Evolutionary conservation across 768 basidiomycete genomes (phyloP).

Genomic region (Sutorius australiensis): DNA sequence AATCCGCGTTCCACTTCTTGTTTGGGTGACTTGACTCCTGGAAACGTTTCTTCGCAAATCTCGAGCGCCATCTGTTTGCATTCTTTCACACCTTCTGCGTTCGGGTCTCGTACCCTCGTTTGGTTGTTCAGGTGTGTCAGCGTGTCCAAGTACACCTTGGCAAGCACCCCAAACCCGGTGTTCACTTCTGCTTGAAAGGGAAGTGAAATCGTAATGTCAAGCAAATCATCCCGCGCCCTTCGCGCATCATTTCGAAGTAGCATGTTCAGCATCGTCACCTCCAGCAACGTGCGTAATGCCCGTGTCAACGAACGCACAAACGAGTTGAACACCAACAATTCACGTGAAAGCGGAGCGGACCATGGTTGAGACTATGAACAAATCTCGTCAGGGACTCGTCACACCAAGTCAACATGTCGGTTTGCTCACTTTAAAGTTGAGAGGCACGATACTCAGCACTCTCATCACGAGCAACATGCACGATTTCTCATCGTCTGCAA

Average conservation of each 20-base stretch:
- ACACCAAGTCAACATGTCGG: too few relatives aligned
- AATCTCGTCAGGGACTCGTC: conserved; percentile 8
- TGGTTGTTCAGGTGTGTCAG: conserved; percentile 84
- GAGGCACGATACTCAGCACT: conserved; percentile 89
- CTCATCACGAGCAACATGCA: conserved; percentile 97
- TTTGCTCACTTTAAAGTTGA: conserved; percentile 81
- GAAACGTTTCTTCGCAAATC: conserved; percentile 92
- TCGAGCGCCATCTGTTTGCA: conserved; percentile 86
- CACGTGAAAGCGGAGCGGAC: conserved; percentile 95
- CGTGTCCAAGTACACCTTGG: conserved; percentile 94
- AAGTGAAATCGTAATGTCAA: conserved; percentile 88
- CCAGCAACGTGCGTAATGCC: conserved; percentile 83
- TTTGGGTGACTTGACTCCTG: conserved; percentile 83
- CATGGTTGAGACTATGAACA: conserved; percentile 72
- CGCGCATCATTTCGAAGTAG: conserved; percentile 85
- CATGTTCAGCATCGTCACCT: conserved; percentile 91
- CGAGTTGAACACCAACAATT: conserved; percentile 96
- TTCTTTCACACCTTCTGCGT: conserved; percentile 74
- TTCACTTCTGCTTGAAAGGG: conserved; percentile 97
- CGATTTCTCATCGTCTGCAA: conserved; percentile 85
- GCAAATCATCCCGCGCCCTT: conserved; percentile 80
- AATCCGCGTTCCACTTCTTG: conserved; percentile 93
- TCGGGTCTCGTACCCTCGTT: conserved; percentile 69
- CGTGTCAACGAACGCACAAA: conserved; percentile 91
- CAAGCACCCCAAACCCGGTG: conserved; percentile 96